Percentiles rank a stretch among this genome's conserved stretches.
These are phyloP conservation scores for Colletotrichum lini DNA, from an alignment of 2,329 filamentous ascomycete genomes.

Conservation along the genomic window DNA sequence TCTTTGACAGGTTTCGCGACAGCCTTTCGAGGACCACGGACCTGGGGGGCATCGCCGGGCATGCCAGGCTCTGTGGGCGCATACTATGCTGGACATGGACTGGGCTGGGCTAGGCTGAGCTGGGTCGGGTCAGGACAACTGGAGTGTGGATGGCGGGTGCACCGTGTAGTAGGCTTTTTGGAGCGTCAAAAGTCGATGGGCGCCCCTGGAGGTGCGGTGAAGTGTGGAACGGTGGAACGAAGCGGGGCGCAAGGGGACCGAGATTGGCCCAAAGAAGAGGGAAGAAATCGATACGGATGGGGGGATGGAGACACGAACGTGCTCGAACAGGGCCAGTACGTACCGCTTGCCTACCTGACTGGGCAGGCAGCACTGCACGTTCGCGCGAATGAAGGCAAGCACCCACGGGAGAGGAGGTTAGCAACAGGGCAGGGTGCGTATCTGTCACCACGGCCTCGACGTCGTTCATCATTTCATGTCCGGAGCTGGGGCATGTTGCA, in stretches of 20 bases:
- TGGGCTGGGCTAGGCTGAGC: conserved; percentile 25
- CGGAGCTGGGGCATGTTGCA: not conserved
- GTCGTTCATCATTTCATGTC: conserved; percentile 12
- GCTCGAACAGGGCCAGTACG: conserved; percentile 30
- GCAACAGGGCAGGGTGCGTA: not conserved
- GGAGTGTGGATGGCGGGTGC: conserved; percentile 8
- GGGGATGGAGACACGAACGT: conserved; percentile 30
- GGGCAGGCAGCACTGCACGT: conserved; percentile 35
- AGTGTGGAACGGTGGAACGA: conserved; percentile 31
- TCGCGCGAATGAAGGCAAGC: conserved; percentile 28
- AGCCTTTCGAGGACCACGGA: conserved; percentile 30
- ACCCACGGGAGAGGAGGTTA: not conserved
- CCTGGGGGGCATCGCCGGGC: conserved; percentile 26
- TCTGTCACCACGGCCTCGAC: not conserved
- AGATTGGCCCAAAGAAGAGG: conserved; percentile 40
- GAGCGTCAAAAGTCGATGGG: conserved; percentile 12
- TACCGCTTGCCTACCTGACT: conserved; percentile 19
- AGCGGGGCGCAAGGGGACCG: conserved; percentile 37
- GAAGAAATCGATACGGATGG: conserved; percentile 37
- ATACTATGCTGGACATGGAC: conserved; percentile 27
- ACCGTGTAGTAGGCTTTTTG: not conserved
- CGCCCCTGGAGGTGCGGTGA: not conserved
- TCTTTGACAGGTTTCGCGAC: conserved; percentile 39
- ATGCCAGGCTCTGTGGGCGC: conserved; percentile 27
- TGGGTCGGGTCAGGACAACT: conserved; percentile 8